These are phyloP conservation scores for Penicillium bialowiezense DNA, from an alignment of 495 filamentous ascomycete genomes.

Conservation along the genomic window DNA sequence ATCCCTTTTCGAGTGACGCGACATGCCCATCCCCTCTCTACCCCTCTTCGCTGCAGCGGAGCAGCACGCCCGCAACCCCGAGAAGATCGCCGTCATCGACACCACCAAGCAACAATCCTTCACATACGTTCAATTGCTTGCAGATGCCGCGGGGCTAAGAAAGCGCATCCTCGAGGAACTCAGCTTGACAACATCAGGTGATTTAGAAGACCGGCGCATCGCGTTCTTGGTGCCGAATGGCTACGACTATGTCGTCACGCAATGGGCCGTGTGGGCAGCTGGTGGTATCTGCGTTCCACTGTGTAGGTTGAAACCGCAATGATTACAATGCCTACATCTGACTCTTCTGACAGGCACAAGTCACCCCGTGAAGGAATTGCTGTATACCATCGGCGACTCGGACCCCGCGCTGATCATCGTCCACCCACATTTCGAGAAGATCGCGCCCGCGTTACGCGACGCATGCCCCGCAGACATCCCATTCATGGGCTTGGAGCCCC, in stretches of 20 bases:
- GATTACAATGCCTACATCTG: background rate
- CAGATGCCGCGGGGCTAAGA: slow-evolving; percentile 66
- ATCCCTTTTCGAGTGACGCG: background rate
- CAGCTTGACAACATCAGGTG: slow-evolving; percentile 36
- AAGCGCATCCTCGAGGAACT: slow-evolving; percentile 56
- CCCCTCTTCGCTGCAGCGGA: slow-evolving; percentile 67
- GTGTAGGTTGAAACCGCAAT: slow-evolving; percentile 23
- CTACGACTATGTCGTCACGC: slow-evolving; percentile 88
- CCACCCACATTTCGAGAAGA: slow-evolving; percentile 37
- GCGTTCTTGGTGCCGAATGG: slow-evolving; percentile 84
- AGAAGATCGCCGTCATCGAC: slow-evolving; percentile 72
- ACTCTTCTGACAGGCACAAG: slow-evolving; percentile 36
- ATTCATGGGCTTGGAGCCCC: slow-evolving; percentile 35
- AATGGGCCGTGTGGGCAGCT: slow-evolving; percentile 41
- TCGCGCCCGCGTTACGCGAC: slow-evolving; percentile 30
- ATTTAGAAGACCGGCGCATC: slow-evolving; percentile 71
- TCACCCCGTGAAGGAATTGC: slow-evolving; percentile 41
- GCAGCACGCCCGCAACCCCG: slow-evolving; percentile 51
- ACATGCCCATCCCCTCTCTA: slow-evolving; percentile 57
- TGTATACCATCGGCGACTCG: slow-evolving; percentile 43
- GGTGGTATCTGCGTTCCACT: slow-evolving; percentile 41
- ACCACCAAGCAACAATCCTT: slow-evolving; percentile 67
- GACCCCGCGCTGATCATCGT: slow-evolving; percentile 42
- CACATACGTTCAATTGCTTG: slow-evolving; percentile 74
- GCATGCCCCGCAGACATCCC: slow-evolving; percentile 21